Percentiles rank a stretch among this genome's conserved stretches.
Evolutionary conservation across 2,329 filamentous ascomycete genomes (phyloP).

Genomic region (Geoglossum cookeanum): DNA sequence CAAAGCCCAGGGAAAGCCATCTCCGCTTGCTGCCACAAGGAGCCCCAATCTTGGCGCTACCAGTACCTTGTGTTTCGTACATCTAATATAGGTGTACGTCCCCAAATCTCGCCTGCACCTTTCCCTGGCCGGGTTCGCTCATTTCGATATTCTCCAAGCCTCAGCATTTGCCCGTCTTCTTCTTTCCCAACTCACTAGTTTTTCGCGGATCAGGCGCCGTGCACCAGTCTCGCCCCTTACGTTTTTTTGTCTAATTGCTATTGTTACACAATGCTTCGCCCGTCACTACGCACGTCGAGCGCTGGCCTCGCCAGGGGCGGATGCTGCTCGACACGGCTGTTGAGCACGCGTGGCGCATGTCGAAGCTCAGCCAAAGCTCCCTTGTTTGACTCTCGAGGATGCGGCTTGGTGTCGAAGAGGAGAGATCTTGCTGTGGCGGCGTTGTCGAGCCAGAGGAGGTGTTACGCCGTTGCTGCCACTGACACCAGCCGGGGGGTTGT

Average conservation of each 20-base stretch:
- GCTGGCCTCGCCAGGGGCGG: constrained; percentile 41
- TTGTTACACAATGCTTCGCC: constrained; percentile 42
- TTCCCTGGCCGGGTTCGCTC: too few relatives aligned
- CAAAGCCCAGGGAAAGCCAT: too few relatives aligned
- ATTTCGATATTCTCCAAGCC: too few relatives aligned
- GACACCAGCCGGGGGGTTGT: constrained; percentile 42
- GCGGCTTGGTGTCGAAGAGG: constrained; percentile 28
- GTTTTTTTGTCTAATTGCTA: not conserved
- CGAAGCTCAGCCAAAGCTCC: constrained; percentile 21
- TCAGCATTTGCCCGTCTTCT: too few relatives aligned
- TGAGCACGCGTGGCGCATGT: constrained; percentile 11
- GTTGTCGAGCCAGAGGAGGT: constrained; percentile 26
- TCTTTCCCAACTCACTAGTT: too few relatives aligned
- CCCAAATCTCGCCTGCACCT: too few relatives aligned
- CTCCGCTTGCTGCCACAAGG: too few relatives aligned
- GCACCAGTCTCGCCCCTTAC: not conserved
- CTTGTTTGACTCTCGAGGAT: constrained; percentile 21
- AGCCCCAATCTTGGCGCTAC: too few relatives aligned
- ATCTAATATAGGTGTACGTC: too few relatives aligned
- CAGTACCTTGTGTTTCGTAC: too few relatives aligned
- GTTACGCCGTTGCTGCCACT: constrained; percentile 39
- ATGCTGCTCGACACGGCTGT: constrained; percentile 20
- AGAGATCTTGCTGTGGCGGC: constrained; percentile 25
- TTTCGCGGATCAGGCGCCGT: too few relatives aligned
- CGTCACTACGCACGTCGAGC: constrained; percentile 45